Percentiles rank a stretch among this genome's conserved stretches.
These are phyloP conservation scores for Angomonas deanei DNA, from an alignment of 208 protist genomes.

Conservation along the genomic window DNA sequence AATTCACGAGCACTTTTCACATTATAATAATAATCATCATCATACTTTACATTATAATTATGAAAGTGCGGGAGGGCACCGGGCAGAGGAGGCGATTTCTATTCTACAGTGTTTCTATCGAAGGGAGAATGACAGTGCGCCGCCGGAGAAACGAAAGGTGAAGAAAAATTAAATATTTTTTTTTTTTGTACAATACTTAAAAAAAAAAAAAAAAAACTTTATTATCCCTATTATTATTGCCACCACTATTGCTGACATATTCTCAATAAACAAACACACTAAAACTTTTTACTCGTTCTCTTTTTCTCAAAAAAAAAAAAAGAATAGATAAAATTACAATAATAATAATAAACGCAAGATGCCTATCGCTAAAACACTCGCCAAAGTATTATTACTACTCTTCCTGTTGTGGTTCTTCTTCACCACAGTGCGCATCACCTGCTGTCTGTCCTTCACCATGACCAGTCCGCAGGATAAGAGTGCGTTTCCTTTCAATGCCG, in stretches of 20 bases:
- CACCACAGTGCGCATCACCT: conserved; percentile 51
- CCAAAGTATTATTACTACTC: conserved; percentile 40
- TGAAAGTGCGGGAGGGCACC: conserved; percentile 58
- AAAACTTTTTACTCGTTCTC: conserved; percentile 2
- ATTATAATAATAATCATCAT: background rate
- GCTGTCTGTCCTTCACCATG: conserved; percentile 66
- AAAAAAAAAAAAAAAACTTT: background rate
- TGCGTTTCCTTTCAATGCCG: conserved; percentile 32
- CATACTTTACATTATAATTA: conserved; percentile 16
- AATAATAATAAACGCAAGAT: conserved; percentile 1
- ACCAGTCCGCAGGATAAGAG: conserved; percentile 32
- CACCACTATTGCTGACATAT: background rate
- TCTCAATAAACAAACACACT: conserved; percentile 2
- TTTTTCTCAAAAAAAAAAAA: conserved; percentile 5
- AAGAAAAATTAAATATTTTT: background rate
- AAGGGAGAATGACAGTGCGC: conserved; percentile 72
- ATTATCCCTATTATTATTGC: background rate
- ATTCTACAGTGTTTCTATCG: conserved; percentile 82
- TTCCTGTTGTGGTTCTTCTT: conserved; percentile 46
- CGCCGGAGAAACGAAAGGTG: conserved; percentile 45
- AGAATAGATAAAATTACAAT: conserved; percentile 9
- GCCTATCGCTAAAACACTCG: background rate
- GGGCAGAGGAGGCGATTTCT: conserved; percentile 45
- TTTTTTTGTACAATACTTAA: too few species aligned
- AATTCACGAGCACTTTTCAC: conserved; percentile 39